These are phyloP conservation scores for Ilex aquifolium DNA, from an alignment of 257 asterid genomes.

Conservation along the genomic window DNA sequence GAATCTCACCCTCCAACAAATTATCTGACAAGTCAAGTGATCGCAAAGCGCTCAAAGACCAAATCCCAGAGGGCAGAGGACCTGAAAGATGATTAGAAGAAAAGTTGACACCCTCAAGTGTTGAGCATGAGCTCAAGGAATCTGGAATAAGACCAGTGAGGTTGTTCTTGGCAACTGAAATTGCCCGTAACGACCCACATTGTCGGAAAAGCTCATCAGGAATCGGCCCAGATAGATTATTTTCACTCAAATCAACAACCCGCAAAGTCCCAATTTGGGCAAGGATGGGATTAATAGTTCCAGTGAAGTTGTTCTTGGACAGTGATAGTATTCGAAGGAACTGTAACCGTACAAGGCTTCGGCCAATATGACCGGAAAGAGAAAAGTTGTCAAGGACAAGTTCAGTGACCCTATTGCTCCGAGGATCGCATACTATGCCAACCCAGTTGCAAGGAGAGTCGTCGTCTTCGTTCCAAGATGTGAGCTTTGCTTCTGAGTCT, in stretches of 20 bases:
- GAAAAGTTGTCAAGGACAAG: constrained; percentile 47
- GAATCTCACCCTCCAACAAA: constrained; percentile 61
- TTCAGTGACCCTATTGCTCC: constrained; percentile 53
- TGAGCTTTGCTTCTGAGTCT: constrained; percentile 58
- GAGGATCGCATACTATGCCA: constrained; percentile 58
- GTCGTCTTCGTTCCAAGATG: constrained; percentile 77
- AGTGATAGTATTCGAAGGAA: constrained; percentile 44
- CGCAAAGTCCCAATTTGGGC: constrained; percentile 38
- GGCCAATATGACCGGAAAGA: constrained; percentile 68
- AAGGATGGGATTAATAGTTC: constrained; percentile 47
- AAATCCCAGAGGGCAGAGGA: constrained; percentile 35
- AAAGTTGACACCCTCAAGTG: constrained; percentile 44
- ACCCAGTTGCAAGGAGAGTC: constrained; percentile 63
- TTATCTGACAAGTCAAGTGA: constrained; percentile 64
- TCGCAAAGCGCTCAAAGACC: constrained; percentile 53
- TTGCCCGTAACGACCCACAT: constrained; percentile 43
- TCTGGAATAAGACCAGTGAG: constrained; percentile 59
- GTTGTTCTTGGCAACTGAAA: constrained; percentile 66
- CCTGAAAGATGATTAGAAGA: constrained; percentile 68
- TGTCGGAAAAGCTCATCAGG: constrained; percentile 57
- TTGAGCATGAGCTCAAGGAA: constrained; percentile 49
- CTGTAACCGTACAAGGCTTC: constrained; percentile 48
- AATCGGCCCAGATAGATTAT: constrained; percentile 43
- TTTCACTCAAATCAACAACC: constrained; percentile 54
- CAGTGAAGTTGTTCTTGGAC: constrained; percentile 62